Evolutionary conservation across 2,329 filamentous ascomycete genomes (phyloP), one percentile per base, ranked within the genome.

Genomic region (Exophiala mesophila): DNA sequence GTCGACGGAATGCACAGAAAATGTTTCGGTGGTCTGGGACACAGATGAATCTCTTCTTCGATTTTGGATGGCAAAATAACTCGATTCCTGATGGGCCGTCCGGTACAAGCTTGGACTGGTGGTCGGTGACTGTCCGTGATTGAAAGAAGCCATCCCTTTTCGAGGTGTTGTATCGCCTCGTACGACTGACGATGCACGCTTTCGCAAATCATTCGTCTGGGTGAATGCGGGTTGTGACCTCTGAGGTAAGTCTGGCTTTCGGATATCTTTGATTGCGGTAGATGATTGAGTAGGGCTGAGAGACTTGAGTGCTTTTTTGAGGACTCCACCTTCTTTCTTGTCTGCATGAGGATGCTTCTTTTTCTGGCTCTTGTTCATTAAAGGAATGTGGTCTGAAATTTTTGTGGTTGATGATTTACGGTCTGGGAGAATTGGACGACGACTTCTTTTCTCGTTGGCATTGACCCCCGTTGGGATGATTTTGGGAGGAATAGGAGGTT

Each of bases 11-110:
- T 59, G 64, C 5, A 60, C 45, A 21, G 67, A 67, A 50, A 64
- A 69, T 3, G 67, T 55, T 49, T 70, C 67, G 1, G 48, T 51
- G 3, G 65, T 64, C 32, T 68, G 66, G 6, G 63, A 58, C 16
- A 68, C 50, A 28, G 62, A 63, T 2, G 66, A 65, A 28, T 68
- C 65, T 26, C 63, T 54, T 26, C 60, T 63, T 46, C 60, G 61
- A 41, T 68, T 64, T 20, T 58, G 61, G 10, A 67, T 44, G 4
- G 62, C 50, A 45, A 64, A 65, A 42, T 61, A 62, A 5, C 59
- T 60, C 18, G 39, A 47, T 17, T 53, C 47, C 13, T 37, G 36
- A 10, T 37, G 38, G 5, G 40, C 24, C 4, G 42, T 30, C 3
- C 45, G 41, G 26, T 45, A 45, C 17, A 52, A 16, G 23, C 33